Evolutionary conservation across 2,329 filamentous ascomycete genomes (phyloP).

Genomic region (Aschersonia sp.): DNA sequence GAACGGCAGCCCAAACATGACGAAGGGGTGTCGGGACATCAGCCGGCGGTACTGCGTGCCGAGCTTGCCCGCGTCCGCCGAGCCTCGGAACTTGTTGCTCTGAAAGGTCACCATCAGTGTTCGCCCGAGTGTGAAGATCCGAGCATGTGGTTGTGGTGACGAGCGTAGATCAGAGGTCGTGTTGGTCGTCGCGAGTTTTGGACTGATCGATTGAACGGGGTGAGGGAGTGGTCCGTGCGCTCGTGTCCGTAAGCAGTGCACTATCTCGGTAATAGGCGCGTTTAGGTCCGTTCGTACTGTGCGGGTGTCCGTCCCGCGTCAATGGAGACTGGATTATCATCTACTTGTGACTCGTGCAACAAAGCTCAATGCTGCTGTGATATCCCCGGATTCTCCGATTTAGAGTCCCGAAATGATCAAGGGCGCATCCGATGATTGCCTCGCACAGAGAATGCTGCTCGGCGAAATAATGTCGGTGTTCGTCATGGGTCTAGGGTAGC

Average conservation of each 20-base stretch:
- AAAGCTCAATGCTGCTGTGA: too few species aligned
- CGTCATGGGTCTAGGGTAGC: too few species aligned
- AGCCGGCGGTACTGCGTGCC: conserved; percentile 63
- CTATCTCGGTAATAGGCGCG: too few species aligned
- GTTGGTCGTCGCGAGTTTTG: not conserved
- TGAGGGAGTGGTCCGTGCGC: not conserved
- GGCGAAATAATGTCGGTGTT: too few species aligned
- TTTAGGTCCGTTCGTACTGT: too few species aligned
- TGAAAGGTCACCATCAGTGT: conserved; percentile 38
- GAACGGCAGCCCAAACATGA: conserved; percentile 89
- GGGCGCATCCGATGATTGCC: too few species aligned
- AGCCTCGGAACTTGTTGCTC: conserved; percentile 55
- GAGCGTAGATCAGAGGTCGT: not conserved
- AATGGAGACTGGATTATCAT: not conserved
- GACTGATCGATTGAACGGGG: not conserved
- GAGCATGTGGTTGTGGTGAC: not conserved
- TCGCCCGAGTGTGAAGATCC: too few species aligned
- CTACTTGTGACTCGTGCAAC: not conserved
- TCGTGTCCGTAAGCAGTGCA: not conserved
- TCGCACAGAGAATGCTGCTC: too few species aligned
- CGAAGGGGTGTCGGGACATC: conserved; percentile 70
- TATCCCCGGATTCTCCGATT: too few species aligned
- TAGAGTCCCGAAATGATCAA: too few species aligned
- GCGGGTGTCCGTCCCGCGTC: not conserved
- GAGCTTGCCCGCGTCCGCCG: conserved; percentile 52